Evolutionary conservation across 495 filamentous ascomycete genomes (phyloP), one percentile per base, ranked within the genome.

Genomic region (Schizothecium vesticola): DNA sequence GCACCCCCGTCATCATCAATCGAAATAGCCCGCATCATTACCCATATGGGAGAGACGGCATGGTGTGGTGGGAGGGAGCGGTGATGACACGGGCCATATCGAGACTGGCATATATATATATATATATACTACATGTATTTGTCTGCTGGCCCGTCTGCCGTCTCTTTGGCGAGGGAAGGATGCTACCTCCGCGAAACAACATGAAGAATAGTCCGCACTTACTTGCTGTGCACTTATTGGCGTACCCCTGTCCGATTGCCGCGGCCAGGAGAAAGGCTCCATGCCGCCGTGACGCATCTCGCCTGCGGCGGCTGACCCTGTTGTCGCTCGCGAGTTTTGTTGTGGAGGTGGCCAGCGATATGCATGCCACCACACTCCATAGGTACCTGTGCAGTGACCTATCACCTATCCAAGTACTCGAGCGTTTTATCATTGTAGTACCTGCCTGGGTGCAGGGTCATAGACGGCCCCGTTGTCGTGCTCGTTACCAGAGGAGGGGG

Each of bases 11-110:
- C 24, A 21, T 58, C 28, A 66, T 67, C 64, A 70, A 63, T 58
- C 31, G 59, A 60, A 69, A 65, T 65, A 69, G 57, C 63, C 67
- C 68, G 64, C 68, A n/a, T 67, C 61, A 67, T 70, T 70, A 70
- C 63, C 64, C 68, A 70, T 70, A 70, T 63, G 59, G 68, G 61
- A n/a, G n/a, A n/a, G n/a, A 60, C 33, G 16, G 43, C 43, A 51
- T 51, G 19, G 43, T n/a, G 6, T 28, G 43, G 19, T 36, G 61
- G 59, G 24, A 31, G 33, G 9, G 63, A n/a, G n/a, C n/a, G n/a
- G n/a, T n/a, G 57, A 36, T 33, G 33, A 43, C 33, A 19, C 57
- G 62, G 16, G 28, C 29, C 59, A 67, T 63, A 67, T 63, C 62
- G 51, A 59, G 23, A 59, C 66, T 67, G 66, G 66, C 66, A 67